These are phyloP conservation scores for Inga oerstediana DNA, from an alignment of 306 rosid genomes.

Conservation along the genomic window DNA sequence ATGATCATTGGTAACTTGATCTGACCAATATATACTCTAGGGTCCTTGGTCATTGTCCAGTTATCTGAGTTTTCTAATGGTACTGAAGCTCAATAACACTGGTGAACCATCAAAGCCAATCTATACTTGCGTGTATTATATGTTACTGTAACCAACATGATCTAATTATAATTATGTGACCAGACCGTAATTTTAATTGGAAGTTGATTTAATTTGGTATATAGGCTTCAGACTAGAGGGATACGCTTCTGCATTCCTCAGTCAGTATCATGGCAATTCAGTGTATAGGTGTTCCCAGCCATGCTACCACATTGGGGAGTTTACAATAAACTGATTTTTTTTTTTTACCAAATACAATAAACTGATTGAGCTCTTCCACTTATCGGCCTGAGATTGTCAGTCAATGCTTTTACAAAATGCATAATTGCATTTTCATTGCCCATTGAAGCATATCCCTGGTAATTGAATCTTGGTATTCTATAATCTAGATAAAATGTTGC, in stretches of 20 bases:
- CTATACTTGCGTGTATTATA: slow-evolving; percentile 32
- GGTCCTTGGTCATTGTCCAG: slow-evolving; percentile 41
- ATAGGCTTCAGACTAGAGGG: neutral
- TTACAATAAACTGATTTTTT: no score
- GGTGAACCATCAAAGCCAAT: slow-evolving; percentile 62
- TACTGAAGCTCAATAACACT: slow-evolving; percentile 59
- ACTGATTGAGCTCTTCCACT: neutral
- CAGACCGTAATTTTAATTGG: neutral
- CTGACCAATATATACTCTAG: slow-evolving; percentile 46
- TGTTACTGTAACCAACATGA: slow-evolving; percentile 21
- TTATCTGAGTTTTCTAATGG: slow-evolving; percentile 53
- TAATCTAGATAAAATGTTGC: neutral
- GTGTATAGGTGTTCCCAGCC: neutral
- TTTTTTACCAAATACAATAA: neutral
- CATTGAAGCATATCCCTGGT: neutral
- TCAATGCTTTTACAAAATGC: neutral
- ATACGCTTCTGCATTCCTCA: neutral
- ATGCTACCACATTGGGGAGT: neutral
- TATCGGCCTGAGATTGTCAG: neutral
- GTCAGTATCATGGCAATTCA: neutral
- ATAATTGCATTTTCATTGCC: neutral
- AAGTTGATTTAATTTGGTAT: neutral
- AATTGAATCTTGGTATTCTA: neutral
- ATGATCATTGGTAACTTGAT: slow-evolving; percentile 55
- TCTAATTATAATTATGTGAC: neutral